phyloP scores from a whole-genome alignment of 177 flowering plant species.

The Tripterygium wilfordii region DNA sequence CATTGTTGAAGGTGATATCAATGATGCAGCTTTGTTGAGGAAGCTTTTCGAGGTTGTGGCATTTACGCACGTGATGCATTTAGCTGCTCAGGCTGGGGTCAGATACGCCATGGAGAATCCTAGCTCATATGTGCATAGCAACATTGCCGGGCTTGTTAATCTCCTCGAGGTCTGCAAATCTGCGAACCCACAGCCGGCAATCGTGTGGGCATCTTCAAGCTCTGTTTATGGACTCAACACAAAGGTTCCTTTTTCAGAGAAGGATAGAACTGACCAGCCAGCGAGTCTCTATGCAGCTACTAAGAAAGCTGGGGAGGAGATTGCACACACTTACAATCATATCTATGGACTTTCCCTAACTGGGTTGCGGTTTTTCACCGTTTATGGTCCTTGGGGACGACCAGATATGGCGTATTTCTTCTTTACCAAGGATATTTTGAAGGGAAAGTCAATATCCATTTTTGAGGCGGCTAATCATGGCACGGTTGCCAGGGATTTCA shows the following conservation, averaged over 20 bases:
- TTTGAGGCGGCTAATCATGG: constrained; percentile 50
- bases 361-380: constrained; percentile 64
- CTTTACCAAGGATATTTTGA: constrained; percentile 56
- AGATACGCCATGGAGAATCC: constrained; percentile 78
- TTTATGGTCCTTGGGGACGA: constrained; percentile 74
- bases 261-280: constrained; percentile 63
- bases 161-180: constrained; percentile 58
- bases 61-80: constrained; percentile 69
- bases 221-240: constrained; percentile 70
- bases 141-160: constrained; percentile 60
- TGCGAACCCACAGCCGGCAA: constrained; percentile 61
- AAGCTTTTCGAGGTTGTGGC: constrained; percentile 54
- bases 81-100: constrained; percentile 83
- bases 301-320: constrained; percentile 74
- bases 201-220: constrained; percentile 73
- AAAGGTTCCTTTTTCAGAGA: constrained; percentile 65
- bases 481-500: constrained; percentile 64
- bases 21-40: constrained; percentile 39
- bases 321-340: constrained; percentile 68
- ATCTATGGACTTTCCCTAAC: constrained; percentile 65
- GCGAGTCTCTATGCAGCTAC: constrained; percentile 79
- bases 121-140: constrained; percentile 57
- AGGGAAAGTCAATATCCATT: constrained; percentile 47
- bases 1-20: constrained; percentile 62
- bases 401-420: constrained; percentile 80